phyloP scores from a whole-genome alignment of 768 basidiomycete genomes.

The Trametes maxima region DNA sequence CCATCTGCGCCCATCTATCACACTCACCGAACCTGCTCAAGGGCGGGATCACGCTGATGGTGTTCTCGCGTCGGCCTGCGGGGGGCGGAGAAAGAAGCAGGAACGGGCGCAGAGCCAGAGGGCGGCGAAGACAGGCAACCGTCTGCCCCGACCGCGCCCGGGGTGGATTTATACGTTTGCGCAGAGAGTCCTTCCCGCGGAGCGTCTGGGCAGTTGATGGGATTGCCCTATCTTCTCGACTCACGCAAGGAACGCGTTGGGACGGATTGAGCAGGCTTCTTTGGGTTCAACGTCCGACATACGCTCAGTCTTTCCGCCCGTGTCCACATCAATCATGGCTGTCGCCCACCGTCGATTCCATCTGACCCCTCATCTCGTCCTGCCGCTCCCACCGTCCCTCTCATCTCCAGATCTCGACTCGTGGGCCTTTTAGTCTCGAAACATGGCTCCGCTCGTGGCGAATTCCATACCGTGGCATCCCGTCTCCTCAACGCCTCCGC shows the following conservation, averaged over 20 bases:
- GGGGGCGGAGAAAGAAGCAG: slow-evolving; percentile 2
- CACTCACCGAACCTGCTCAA: slow-evolving; percentile 13
- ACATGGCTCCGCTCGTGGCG: slow-evolving; percentile 20
- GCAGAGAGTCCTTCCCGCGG: neutral
- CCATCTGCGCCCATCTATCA: slow-evolving; percentile 11
- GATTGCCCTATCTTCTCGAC: slow-evolving; percentile 22
- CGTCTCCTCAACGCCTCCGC: slow-evolving; percentile 32
- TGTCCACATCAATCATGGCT: slow-evolving; percentile 29
- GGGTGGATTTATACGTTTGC: slow-evolving; percentile 15
- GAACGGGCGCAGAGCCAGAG: neutral
- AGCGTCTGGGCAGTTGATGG: slow-evolving; percentile 7
- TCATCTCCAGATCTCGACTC: slow-evolving; percentile 19
- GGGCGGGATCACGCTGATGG: neutral
- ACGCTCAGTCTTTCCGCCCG: neutral
- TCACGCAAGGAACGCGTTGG: slow-evolving; percentile 12
- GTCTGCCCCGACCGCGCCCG: neutral
- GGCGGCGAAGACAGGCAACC: slow-evolving; percentile 1
- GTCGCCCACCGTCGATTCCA: slow-evolving; percentile 30
- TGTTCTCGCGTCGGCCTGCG: neutral
- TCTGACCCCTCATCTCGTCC: slow-evolving; percentile 24
- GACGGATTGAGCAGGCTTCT: slow-evolving; percentile 4
- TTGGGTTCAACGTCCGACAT: slow-evolving; percentile 27
- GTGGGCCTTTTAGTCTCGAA: slow-evolving; percentile 16
- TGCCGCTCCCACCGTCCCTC: slow-evolving; percentile 20
- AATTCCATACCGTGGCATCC: slow-evolving; percentile 20